A percentile compares a stretch with the other conserved stretches of the same genome.
phyloP scores from a whole-genome alignment of 2,329 filamentous ascomycete species.

The Stenocarpella maydis region DNA sequence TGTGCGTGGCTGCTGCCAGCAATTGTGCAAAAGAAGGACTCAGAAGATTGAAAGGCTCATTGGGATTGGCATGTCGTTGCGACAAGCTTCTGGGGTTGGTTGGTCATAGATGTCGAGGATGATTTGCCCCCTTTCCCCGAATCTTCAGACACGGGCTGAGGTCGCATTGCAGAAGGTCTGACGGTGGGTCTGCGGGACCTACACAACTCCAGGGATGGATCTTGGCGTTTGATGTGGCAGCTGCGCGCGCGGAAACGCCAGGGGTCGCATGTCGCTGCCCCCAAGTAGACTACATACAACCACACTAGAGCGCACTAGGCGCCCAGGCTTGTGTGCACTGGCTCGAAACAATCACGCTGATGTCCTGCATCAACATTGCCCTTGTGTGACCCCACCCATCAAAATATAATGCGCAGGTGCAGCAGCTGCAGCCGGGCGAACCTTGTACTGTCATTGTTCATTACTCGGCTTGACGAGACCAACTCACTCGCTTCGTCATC shows the following conservation, averaged over 20 bases:
- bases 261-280: not conserved
- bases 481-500: too few species aligned
- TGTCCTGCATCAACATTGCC: too few species aligned
- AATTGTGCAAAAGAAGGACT: conserved; percentile 15
- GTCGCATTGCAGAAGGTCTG: conserved; percentile 16
- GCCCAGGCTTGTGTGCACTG: too few species aligned
- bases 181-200: conserved; percentile 27
- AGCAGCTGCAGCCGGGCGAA: too few species aligned
- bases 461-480: too few species aligned
- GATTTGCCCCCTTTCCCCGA: conserved; percentile 22
- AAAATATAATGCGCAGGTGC: too few species aligned
- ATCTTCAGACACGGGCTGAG: conserved; percentile 19
- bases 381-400: too few species aligned
- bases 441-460: not conserved
- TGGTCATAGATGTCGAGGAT: conserved; percentile 12
- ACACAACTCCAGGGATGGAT: not conserved
- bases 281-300: too few species aligned
- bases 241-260: conserved; percentile 6
- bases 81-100: conserved; percentile 22
- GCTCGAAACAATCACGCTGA: too few species aligned
- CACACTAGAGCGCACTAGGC: too few species aligned
- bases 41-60: conserved; percentile 25
- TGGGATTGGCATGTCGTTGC: conserved; percentile 21
- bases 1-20: conserved; percentile 32
- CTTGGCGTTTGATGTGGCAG: conserved; percentile 26